Conservation (phyloP, 2,329 filamentous ascomycete species). For the Colletotrichum gloeosporioides region DNA sequence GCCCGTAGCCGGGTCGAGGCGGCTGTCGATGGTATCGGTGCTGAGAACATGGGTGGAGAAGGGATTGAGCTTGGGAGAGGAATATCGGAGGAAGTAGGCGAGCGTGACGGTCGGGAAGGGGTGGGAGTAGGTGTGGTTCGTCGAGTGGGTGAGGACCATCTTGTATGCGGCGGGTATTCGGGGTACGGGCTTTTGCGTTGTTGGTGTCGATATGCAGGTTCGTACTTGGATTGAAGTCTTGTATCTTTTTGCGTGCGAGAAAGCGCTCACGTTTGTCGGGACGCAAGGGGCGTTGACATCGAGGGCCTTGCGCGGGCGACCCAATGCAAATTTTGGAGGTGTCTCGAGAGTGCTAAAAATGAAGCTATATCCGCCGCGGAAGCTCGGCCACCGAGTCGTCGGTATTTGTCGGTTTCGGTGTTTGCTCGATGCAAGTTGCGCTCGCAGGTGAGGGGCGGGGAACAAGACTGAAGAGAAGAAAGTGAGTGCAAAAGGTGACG, state of each 20-base stretch:
- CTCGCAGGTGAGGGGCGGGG: not conserved
- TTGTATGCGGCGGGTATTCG: conserved; percentile 29
- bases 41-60: conserved; percentile 83
- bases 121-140: conserved; percentile 77
- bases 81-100: conserved; percentile 89
- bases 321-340: not conserved
- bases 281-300: conserved; percentile 9
- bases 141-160: conserved; percentile 70
- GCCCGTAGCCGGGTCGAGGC: conserved; percentile 75
- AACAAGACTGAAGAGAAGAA: not conserved
- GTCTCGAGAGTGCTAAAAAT: not conserved
- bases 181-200: not conserved
- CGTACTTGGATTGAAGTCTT: not conserved
- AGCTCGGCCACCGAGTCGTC: conserved; percentile 10
- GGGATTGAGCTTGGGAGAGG: conserved; percentile 72
- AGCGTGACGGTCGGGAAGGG: conserved; percentile 85
- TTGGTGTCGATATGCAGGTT: not conserved
- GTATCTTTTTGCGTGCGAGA: not conserved
- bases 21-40: conserved; percentile 80
- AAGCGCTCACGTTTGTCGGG: conserved; percentile 12
- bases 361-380: conserved; percentile 11
- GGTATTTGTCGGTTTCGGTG: not conserved
- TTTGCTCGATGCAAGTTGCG: not conserved
- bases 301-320: not conserved
- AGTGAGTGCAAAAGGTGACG: not conserved